These are phyloP conservation scores for Vicia villosa DNA, from an alignment of 306 rosid genomes.

Conservation along the genomic window DNA sequence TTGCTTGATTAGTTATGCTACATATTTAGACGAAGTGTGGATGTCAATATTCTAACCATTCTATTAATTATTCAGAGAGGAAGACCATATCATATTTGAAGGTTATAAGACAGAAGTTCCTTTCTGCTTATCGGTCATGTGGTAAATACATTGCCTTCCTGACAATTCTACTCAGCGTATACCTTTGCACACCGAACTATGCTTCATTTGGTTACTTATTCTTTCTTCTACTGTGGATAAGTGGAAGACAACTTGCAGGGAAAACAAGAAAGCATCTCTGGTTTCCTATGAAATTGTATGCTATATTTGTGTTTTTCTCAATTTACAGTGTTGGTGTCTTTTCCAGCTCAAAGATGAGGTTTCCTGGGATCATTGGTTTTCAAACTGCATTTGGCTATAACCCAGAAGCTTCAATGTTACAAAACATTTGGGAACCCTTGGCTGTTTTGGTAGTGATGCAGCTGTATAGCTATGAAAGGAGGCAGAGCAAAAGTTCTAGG, in stretches of 20 bases:
- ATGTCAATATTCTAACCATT: conserved; percentile 36
- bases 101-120: conserved; percentile 72
- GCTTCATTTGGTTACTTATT: conserved; percentile 80
- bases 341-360: conserved; percentile 57
- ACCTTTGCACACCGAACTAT: conserved; percentile 76
- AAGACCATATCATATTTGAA: conserved; percentile 64
- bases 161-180: conserved; percentile 79
- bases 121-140: conserved; percentile 74
- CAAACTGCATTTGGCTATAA: conserved; percentile 71
- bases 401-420: conserved; percentile 59
- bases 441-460: conserved; percentile 93
- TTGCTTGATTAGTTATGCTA: conserved; percentile 33
- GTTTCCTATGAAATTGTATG: conserved; percentile 88
- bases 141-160: conserved; percentile 84
- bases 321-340: conserved; percentile 75
- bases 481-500: conserved; percentile 62
- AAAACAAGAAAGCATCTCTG: conserved; percentile 73
- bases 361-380: conserved; percentile 62
- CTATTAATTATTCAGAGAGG: conserved; percentile 60
- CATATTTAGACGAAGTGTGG: conserved; percentile 22
- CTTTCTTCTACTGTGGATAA: conserved; percentile 89
- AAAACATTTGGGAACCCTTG: conserved; percentile 75
- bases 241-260: conserved; percentile 79
- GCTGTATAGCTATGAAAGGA: conserved; percentile 88
- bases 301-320: conserved; percentile 66